Evolutionary conservation across 768 basidiomycete species (phyloP), one percentile per base, ranked within the genome.

Genomic region (Phaeotremella skinneri): DNA sequence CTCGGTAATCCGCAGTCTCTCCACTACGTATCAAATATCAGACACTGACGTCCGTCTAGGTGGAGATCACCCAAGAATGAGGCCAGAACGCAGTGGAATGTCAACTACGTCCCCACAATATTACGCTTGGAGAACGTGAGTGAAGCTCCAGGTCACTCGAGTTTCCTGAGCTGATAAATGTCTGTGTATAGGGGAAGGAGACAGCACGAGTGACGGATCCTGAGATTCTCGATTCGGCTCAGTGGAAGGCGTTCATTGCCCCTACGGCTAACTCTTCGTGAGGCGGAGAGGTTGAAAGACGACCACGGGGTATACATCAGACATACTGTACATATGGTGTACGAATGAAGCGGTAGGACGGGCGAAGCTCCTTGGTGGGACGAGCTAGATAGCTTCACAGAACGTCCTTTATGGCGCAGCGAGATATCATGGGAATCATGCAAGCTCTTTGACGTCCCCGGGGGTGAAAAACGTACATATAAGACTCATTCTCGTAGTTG

Each of bases 181-280:
- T 39, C 29, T 13, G 23, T 47, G 5, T 49, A 17, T 34, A 76
- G 75, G 75, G 75, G 16, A 67, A 69, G 25, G 75, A 76, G 47
- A 66, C 62, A 2, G 73, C 60, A 30, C 31, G 75, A 53, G 70
- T 90, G 85, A 45, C 90, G 84, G 2, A 91, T 87, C 76, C 88
- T 87, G 54, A 92, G 78, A 76, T 93, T 89, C 84, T 89, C 62
- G 62, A 67, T 54, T n/a, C 39, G 21, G 43, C 49, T 9, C 49
- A 32, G 16, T 39, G 62, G 39, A 49, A 42, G 31, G 49, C 51
- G 0, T 65, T 72, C 30, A 27, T 63, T 23, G 23, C 16, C 26
- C 9, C 13, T 41, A 41, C 13, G 13, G 37, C 37, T 41, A 41
- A 11, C 11, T 41, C n/a, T 41, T 11, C 37, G 11, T 41, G 37